phyloP scores from a whole-genome alignment of 345 rosid genomes.

The Rhodamnia argentea region DNA sequence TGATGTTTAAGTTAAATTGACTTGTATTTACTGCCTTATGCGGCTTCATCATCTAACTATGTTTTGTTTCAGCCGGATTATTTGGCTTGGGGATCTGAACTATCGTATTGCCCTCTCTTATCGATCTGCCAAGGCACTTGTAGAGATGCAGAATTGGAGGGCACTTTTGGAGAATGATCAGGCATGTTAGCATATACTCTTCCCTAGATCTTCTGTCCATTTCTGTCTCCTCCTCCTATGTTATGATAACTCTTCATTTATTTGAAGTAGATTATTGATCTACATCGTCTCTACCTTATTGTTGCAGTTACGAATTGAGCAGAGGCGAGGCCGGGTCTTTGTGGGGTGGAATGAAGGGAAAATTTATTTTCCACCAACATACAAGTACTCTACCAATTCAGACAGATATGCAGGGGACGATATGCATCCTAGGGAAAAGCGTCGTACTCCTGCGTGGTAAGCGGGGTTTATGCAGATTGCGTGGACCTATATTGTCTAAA shows the following conservation, averaged over 20 bases:
- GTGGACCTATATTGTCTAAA: neutral
- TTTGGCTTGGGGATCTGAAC: constrained; percentile 98
- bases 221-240: neutral
- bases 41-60: neutral
- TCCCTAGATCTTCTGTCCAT: neutral
- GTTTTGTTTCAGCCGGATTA: constrained; percentile 55
- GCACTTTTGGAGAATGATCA: constrained; percentile 92
- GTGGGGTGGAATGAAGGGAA: constrained; percentile 93
- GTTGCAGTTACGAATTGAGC: constrained; percentile 83
- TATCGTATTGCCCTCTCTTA: constrained; percentile 92
- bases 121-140: constrained; percentile 96
- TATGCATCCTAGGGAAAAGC: constrained; percentile 89
- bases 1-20: neutral
- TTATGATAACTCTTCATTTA: neutral
- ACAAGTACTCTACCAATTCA: constrained; percentile 93
- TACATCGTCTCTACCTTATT: constrained; percentile 6
- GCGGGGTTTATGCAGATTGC: neutral
- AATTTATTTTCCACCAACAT: constrained; percentile 96
- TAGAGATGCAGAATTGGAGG: constrained; percentile 99
- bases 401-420: constrained; percentile 94
- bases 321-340: constrained; percentile 74
- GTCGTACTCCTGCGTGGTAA: constrained; percentile 99
- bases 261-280: neutral
- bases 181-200: constrained; percentile 28
- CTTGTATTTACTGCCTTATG: neutral